phyloP scores from a whole-genome alignment of 177 flowering plant genomes.

The Telopea speciosissima region DNA sequence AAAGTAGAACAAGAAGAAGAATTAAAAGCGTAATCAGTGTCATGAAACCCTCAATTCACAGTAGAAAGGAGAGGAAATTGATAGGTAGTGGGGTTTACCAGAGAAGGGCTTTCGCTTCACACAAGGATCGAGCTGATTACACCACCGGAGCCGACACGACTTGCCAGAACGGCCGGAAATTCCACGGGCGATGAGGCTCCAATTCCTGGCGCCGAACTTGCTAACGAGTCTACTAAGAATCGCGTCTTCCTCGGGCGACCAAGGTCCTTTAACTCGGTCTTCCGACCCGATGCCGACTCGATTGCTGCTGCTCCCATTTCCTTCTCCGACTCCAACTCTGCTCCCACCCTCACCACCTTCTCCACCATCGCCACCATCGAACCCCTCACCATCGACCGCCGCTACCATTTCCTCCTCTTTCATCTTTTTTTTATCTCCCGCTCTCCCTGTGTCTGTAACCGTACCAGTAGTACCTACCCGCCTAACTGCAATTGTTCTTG shows the following conservation, averaged over 20 bases:
- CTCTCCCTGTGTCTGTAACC: conserved; percentile 1
- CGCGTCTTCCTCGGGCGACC: conserved; percentile 83
- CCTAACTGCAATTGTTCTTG: conserved; percentile 12
- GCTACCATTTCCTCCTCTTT: background rate
- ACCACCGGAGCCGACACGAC: conserved; percentile 77
- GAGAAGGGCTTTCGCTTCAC: conserved; percentile 80
- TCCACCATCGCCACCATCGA: background rate
- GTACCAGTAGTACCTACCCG: conserved; percentile 17
- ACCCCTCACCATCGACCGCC: background rate
- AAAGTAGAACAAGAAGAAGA: background rate
- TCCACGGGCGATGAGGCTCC: conserved; percentile 80
- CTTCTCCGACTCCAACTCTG: conserved; percentile 12
- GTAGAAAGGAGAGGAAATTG: background rate
- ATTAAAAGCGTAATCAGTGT: background rate
- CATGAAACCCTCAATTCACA: background rate
- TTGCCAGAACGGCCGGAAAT: conserved; percentile 82
- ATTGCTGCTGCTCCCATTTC: conserved; percentile 15
- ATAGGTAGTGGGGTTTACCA: conserved; percentile 27
- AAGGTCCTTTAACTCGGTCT: conserved; percentile 67
- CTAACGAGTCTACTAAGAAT: conserved; percentile 57
- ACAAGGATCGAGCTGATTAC: conserved; percentile 77
- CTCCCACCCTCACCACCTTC: conserved; percentile 11
- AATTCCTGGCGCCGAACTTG: conserved; percentile 75
- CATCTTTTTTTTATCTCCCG: background rate
- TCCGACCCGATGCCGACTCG: conserved; percentile 17